A percentile compares a stretch with the other conserved stretches of the same genome.
phyloP scores from a whole-genome alignment of 331 rosid species.

The Stylosanthes scabra region DNA sequence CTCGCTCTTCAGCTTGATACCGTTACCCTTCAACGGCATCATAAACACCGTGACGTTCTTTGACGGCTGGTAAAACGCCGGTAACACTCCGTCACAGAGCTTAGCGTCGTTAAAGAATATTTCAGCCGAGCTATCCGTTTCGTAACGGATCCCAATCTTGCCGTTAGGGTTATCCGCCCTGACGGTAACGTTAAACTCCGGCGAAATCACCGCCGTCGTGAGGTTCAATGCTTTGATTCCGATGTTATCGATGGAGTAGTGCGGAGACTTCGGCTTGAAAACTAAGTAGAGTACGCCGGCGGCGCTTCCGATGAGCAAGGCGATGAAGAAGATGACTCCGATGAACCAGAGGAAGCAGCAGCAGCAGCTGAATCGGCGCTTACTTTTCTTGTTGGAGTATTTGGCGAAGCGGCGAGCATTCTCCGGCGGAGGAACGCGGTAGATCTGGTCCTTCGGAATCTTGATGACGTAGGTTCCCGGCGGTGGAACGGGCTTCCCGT shows the following conservation, averaged over 20 bases:
- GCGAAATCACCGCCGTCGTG: slow-evolving; percentile 48
- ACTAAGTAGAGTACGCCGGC: slow-evolving; percentile 64
- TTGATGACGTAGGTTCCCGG: slow-evolving; percentile 69
- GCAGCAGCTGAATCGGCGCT: slow-evolving; percentile 42
- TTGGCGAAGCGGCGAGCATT: slow-evolving; percentile 57
- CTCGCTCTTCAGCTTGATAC: slow-evolving; percentile 40
- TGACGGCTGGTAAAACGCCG: slow-evolving; percentile 73
- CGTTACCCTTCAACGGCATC: slow-evolving; percentile 56
- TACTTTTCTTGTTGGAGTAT: slow-evolving; percentile 38
- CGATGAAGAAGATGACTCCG: slow-evolving; percentile 41
- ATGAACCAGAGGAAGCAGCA: slow-evolving; percentile 56
- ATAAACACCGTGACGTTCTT: slow-evolving; percentile 61
- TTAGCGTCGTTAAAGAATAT: slow-evolving; percentile 47
- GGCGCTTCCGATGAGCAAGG: slow-evolving; percentile 45
- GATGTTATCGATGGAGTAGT: slow-evolving; percentile 54
- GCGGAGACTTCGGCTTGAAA: slow-evolving; percentile 60
- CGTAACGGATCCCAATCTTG: slow-evolving; percentile 74
- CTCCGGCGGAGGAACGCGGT: slow-evolving; percentile 85
- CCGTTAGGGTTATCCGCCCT: slow-evolving; percentile 65
- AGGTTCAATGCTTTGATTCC: slow-evolving; percentile 53
- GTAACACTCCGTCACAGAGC: slow-evolving; percentile 59
- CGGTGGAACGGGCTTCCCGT: slow-evolving; percentile 54
- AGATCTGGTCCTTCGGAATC: slow-evolving; percentile 80
- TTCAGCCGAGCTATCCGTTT: slow-evolving; percentile 53
- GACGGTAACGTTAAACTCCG: slow-evolving; percentile 57